Base-by-base conservation (phyloP, 1,284 basidiomycete genomes). In the Mycena sp. region DNA sequence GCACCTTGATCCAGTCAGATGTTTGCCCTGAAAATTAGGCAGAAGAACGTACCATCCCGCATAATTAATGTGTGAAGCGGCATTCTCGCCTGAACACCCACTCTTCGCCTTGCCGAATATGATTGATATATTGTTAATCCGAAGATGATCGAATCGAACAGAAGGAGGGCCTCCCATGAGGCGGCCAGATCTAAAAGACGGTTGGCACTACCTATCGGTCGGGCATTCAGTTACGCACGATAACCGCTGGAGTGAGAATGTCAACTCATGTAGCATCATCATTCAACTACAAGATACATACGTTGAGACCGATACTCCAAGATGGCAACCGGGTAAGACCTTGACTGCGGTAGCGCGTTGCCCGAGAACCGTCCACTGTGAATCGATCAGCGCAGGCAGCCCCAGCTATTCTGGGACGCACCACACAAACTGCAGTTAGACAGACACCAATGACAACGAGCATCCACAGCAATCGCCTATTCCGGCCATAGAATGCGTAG, bases 401-500 rank as follows among this genome's bases (percentile, higher is more conserved):
- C 30, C 19, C 25, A 10, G n/a, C n/a, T n/a, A n/a, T n/a, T n/a
- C n/a, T 35, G 21, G 35, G 28, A 44, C 61, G 32, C 35, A 63
- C 61, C 19, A 30, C 29, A 14, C 5, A 48, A 7, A 58, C 35
- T 17, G 35, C 62, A 5, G 60, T 29, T 5, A 59, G 29, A 26
- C 32, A 50, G 2, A 25, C 48, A n/a, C 51, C 64, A n/a, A 57
- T 38, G 35, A 32, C 35, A 9, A 68, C 2, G 35, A 70, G 61
- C 23, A 35, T 54, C 12, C 19, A 35, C 12, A 70, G 26, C 6
- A 70, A 26, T 25, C 44, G 57, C 14, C 60, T 53, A 48, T 51
- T 55, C 21, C 66, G 58, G 11, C 46, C 45, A 45, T 70, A 70
- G 14, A 70, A 30, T 1, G 67, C 69, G 38, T 67, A 69, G 9